A percentile compares a stretch with the other conserved stretches of the same genome.
Conservation (phyloP, 805 yeast genomes). For the Nakazawaea pomicola region DNA sequence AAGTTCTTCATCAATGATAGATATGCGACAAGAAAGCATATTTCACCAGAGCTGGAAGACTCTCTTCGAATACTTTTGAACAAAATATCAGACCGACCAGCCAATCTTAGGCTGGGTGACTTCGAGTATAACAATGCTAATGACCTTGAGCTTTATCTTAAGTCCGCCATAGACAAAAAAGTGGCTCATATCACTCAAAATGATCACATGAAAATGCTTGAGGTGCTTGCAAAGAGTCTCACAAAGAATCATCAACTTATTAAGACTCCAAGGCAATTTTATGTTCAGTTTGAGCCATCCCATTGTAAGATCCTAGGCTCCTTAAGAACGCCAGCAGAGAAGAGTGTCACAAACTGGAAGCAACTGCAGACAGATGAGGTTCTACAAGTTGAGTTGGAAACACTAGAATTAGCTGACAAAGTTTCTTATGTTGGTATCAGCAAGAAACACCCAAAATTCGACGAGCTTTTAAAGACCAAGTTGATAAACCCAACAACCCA, state of each 20-base stretch:
- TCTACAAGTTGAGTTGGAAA: not conserved
- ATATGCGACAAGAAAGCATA: not conserved
- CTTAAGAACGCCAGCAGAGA: not conserved
- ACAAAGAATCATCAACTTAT: not conserved
- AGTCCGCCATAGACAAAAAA: not conserved
- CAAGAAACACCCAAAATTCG: not conserved
- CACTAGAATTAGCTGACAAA: constrained; percentile 5
- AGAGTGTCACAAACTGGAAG: not conserved
- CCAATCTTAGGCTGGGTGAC: not conserved
- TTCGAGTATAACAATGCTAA: constrained; percentile 2
- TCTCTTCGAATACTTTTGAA: constrained; percentile 7
- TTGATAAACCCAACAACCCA: constrained; percentile 6
- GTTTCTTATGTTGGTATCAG: constrained; percentile 8
- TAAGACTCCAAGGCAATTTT: constrained; percentile 3
- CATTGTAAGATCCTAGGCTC: not conserved
- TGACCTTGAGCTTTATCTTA: constrained; percentile 3
- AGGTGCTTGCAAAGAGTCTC: not conserved
- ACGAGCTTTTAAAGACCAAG: not conserved
- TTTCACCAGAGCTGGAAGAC: not conserved
- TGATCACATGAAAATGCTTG: constrained; percentile 1
- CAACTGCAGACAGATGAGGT: not conserved
- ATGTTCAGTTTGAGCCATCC: constrained; percentile 1
- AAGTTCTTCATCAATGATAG: constrained; percentile 9
- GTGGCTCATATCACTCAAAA: not conserved
- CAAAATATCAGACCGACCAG: constrained; percentile 8